These are phyloP conservation scores for Kwoniella dejecticola DNA, from an alignment of 768 basidiomycete species.

Conservation along the genomic window DNA sequence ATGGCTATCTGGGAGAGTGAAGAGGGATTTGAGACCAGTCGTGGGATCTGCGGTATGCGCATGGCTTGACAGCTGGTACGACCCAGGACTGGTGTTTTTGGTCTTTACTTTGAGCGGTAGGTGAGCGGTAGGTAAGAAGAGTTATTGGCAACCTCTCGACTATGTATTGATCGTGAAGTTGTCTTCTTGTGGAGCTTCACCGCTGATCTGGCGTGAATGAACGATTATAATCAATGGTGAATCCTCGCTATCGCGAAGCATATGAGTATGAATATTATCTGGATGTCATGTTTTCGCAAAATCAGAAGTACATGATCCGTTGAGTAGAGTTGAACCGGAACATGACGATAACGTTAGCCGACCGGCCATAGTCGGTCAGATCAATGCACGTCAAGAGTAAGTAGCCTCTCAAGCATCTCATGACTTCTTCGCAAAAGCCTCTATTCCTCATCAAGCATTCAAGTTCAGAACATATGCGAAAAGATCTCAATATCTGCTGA, in stretches of 20 bases:
- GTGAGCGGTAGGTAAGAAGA: too few species aligned
- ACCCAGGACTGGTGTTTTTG: too few species aligned
- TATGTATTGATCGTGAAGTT: too few species aligned
- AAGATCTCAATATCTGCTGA: not conserved
- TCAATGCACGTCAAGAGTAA: too few species aligned
- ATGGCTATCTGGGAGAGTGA: not conserved
- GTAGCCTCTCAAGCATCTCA: not conserved
- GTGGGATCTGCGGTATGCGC: not conserved
- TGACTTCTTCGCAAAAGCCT: conserved; percentile 4
- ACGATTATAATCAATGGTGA: too few species aligned
- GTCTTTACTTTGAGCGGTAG: too few species aligned
- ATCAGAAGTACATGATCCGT: too few species aligned
- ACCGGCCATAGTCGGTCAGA: conserved; percentile 21
- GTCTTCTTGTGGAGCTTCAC: too few species aligned
- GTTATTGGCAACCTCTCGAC: too few species aligned
- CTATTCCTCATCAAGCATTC: not conserved
- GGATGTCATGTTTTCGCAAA: not conserved
- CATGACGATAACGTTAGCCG: conserved; percentile 10
- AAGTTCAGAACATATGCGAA: not conserved
- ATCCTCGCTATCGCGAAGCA: too few species aligned
- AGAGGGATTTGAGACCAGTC: not conserved
- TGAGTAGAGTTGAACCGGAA: not conserved
- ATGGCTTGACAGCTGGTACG: too few species aligned
- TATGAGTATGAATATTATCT: not conserved
- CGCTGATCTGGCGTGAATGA: too few species aligned